These are phyloP conservation scores for Friedmanniomyces simplex DNA, from an alignment of 495 filamentous ascomycete species.

Conservation along the genomic window DNA sequence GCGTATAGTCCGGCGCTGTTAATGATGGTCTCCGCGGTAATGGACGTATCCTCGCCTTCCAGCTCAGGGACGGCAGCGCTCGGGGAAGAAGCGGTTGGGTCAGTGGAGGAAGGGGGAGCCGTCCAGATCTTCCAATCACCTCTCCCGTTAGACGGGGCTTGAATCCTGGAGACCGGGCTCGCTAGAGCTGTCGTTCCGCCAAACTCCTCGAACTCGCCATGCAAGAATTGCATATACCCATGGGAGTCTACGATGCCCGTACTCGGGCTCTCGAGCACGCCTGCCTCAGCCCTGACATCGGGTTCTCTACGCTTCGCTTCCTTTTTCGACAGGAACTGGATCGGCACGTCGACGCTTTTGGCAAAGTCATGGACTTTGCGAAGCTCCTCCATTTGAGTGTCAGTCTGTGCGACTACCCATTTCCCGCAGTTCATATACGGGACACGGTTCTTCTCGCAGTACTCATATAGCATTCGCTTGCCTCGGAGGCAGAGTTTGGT, in stretches of 20 bases:
- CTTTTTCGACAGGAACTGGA: slow-evolving; percentile 49
- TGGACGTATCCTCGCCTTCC: slow-evolving; percentile 37
- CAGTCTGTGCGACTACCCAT: slow-evolving; percentile 87
- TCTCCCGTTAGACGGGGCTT: slow-evolving; percentile 38
- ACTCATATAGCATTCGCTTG: slow-evolving; percentile 62
- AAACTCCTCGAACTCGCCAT: slow-evolving; percentile 62
- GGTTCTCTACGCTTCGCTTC: slow-evolving; percentile 62
- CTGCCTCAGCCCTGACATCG: slow-evolving; percentile 54
- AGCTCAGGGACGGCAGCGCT: slow-evolving; percentile 6
- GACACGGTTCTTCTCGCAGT: slow-evolving; percentile 57
- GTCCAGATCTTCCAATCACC: slow-evolving; percentile 48
- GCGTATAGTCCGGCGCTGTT: slow-evolving; percentile 81
- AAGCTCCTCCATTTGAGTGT: slow-evolving; percentile 54
- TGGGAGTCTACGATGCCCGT: slow-evolving; percentile 93
- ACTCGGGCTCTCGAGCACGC: slow-evolving; percentile 67
- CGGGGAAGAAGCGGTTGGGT: slow-evolving; percentile 20
- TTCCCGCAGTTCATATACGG: slow-evolving; percentile 71
- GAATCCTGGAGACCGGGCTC: slow-evolving; percentile 50
- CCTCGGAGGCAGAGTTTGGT: slow-evolving; percentile 73
- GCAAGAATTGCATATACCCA: slow-evolving; percentile 65
- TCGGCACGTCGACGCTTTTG: slow-evolving; percentile 56
- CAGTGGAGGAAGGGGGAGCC: slow-evolving; percentile 32
- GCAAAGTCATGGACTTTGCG: slow-evolving; percentile 58
- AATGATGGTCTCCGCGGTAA: slow-evolving; percentile 66
- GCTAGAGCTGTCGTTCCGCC: slow-evolving; percentile 65